Evolutionary conservation across 352 stramenopile genomes (phyloP).

Genomic region (Globisporangium uncinulatum): DNA sequence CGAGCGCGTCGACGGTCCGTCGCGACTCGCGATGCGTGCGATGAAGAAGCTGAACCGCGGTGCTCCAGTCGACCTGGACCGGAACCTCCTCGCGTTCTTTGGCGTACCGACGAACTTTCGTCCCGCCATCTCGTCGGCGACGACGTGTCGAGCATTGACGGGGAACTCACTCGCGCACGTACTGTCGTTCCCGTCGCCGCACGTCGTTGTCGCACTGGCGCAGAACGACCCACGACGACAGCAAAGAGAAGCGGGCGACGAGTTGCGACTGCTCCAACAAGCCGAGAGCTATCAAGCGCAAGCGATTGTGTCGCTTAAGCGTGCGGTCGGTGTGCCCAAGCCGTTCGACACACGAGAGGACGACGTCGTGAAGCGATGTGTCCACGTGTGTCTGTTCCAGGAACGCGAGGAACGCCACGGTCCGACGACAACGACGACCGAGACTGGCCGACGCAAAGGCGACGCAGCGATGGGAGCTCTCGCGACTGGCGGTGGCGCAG

Average conservation of each 20-base stretch:
- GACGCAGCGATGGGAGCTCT: too few relatives aligned
- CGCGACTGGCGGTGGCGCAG: slow-evolving; percentile 20
- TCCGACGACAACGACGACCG: not conserved
- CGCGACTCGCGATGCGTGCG: slow-evolving; percentile 45
- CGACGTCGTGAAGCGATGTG: slow-evolving; percentile 73
- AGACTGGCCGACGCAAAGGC: too few relatives aligned
- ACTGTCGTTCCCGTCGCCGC: slow-evolving; percentile 64
- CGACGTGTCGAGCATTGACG: slow-evolving; percentile 38
- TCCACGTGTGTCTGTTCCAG: slow-evolving; percentile 75
- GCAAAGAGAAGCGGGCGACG: slow-evolving; percentile 18
- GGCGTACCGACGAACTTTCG: slow-evolving; percentile 78
- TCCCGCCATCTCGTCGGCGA: slow-evolving; percentile 51
- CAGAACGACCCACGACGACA: slow-evolving; percentile 12
- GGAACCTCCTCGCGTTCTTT: slow-evolving; percentile 67
- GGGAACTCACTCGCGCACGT: slow-evolving; percentile 63
- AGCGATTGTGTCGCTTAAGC: slow-evolving; percentile 73
- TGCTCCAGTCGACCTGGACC: slow-evolving; percentile 59
- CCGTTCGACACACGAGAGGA: slow-evolving; percentile 73
- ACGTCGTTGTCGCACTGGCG: slow-evolving; percentile 51
- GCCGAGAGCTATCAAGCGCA: slow-evolving; percentile 49
- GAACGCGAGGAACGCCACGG: slow-evolving; percentile 30
- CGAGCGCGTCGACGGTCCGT: slow-evolving; percentile 32
- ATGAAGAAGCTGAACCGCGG: slow-evolving; percentile 78
- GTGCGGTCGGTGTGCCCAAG: slow-evolving; percentile 59
- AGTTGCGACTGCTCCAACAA: slow-evolving; percentile 40